phyloP scores from a whole-genome alignment of 2,329 filamentous ascomycete species.

The Cordyceps militaris region DNA sequence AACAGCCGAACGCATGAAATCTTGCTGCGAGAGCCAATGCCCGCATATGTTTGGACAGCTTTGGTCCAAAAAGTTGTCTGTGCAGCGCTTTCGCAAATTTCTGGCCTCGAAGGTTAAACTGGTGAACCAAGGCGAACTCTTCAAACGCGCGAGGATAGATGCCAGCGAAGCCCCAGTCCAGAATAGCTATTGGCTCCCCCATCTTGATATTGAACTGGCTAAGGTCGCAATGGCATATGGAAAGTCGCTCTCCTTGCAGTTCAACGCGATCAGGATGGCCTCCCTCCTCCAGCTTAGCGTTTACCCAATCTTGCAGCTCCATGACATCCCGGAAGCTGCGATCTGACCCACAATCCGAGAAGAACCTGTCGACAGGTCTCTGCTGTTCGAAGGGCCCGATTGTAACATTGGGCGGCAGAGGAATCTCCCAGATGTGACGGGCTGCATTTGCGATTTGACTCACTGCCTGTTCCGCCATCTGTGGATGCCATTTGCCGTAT shows the following conservation, averaged over 20 bases:
- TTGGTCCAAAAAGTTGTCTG: background rate
- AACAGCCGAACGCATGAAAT: background rate
- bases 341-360: constrained; percentile 4
- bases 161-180: constrained; percentile 11
- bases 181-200: constrained; percentile 9
- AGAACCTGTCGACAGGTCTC: constrained; percentile 9
- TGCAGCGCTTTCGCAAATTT: background rate
- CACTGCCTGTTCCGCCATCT: background rate
- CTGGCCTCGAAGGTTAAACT: background rate
- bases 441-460: background rate
- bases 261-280: background rate
- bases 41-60: background rate
- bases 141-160: constrained; percentile 12
- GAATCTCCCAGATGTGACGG: constrained; percentile 2
- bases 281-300: background rate
- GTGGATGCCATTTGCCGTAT: background rate
- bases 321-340: background rate
- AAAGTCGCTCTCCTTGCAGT: constrained; percentile 10
- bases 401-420: background rate
- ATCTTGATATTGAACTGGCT: constrained; percentile 11
- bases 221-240: constrained; percentile 11
- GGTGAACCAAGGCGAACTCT: constrained; percentile 4
- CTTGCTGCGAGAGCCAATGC: background rate
- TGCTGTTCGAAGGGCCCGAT: constrained; percentile 7
- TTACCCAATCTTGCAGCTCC: background rate